Conservation (phyloP, 2,329 filamentous ascomycete species). For the Trichoderma hamatum region DNA sequence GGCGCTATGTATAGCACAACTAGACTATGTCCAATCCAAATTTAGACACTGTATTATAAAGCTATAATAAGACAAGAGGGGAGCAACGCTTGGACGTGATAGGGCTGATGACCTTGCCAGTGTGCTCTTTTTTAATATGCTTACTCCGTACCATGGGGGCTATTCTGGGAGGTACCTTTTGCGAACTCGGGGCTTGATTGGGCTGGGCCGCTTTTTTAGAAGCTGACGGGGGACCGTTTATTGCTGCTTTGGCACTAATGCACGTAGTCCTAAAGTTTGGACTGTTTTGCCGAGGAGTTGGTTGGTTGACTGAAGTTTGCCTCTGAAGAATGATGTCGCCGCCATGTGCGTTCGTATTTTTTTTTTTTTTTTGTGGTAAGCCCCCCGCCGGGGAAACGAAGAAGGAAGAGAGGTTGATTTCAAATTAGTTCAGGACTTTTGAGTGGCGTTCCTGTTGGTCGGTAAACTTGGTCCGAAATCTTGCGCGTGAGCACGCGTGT, state of each 20-base stretch:
- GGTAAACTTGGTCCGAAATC: neutral
- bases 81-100: neutral
- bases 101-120: conserved; percentile 12
- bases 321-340: neutral
- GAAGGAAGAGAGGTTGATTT: neutral
- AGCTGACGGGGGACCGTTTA: conserved; percentile 11
- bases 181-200: neutral
- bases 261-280: neutral
- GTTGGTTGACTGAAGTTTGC: neutral
- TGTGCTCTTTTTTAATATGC: neutral
- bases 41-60: neutral
- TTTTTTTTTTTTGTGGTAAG: neutral
- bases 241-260: neutral
- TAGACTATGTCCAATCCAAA: neutral
- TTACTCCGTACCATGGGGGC: neutral
- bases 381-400: too few relatives aligned
- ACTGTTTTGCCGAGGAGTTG: neutral
- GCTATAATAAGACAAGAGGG: neutral
- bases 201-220: conserved; percentile 14
- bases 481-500: neutral
- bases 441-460: too few relatives aligned
- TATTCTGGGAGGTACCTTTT: neutral
- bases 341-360: neutral
- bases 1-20: neutral
- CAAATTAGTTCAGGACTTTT: neutral